Conservation (phyloP, 306 rosid species). For the Carpinus viminea region DNA sequence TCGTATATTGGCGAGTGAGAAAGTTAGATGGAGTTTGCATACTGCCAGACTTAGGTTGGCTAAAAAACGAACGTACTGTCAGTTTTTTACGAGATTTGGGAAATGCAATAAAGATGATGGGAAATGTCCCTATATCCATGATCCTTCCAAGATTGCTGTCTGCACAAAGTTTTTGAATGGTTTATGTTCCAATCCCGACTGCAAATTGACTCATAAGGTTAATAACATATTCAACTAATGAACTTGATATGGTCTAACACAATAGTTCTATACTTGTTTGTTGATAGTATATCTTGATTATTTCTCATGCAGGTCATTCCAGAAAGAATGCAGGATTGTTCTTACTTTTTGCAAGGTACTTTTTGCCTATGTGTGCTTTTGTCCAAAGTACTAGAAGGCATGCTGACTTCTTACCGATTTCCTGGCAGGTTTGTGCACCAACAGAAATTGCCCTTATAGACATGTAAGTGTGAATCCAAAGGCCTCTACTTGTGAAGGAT, state of each 20-base stretch:
- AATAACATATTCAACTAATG: conserved; percentile 28
- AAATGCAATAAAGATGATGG: conserved; percentile 89
- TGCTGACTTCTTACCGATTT: conserved; percentile 48
- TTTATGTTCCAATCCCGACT: conserved; percentile 76
- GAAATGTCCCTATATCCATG: conserved; percentile 93
- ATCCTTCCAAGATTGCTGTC: conserved; percentile 92
- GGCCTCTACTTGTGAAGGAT: conserved; percentile 83
- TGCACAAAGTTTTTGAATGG: conserved; percentile 95
- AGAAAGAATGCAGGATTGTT: conserved; percentile 96
- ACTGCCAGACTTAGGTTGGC: conserved; percentile 94
- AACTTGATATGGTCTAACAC: conserved; percentile 36
- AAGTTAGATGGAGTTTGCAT: conserved; percentile 97
- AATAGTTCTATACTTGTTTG: conserved; percentile 23
- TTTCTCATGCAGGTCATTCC: conserved; percentile 78
- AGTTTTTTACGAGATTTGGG: conserved; percentile 91
- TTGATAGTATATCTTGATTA: conserved; percentile 23
- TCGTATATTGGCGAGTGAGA: conserved; percentile 86
- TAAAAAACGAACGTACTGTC: conserved; percentile 84
- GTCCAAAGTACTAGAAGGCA: conserved; percentile 21
- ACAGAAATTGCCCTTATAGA: conserved; percentile 78
- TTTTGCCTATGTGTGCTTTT: conserved; percentile 16
- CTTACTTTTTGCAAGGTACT: conserved; percentile 87
- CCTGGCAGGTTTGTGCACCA: conserved; percentile 89
- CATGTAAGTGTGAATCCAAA: conserved; percentile 93
- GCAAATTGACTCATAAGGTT: conserved; percentile 98